phyloP scores from a whole-genome alignment of 352 stramenopile genomes.

The Phytophthora tubulina region DNA sequence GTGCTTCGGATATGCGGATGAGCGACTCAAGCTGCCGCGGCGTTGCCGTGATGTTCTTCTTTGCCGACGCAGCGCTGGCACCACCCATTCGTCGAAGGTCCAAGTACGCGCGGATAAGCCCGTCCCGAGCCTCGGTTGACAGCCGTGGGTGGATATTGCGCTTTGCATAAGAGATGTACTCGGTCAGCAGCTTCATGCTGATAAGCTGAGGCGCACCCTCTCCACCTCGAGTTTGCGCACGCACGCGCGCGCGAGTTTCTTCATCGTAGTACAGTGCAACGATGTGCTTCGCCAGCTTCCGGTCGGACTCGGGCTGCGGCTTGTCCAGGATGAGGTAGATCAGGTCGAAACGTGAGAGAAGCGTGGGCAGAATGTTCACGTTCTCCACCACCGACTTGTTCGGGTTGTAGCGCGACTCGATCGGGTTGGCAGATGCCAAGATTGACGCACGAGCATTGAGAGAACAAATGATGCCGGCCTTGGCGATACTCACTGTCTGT shows the following conservation, averaged over 20 bases:
- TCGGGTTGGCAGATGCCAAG: constrained; percentile 98
- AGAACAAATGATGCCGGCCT: constrained; percentile 98
- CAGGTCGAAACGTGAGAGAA: constrained; percentile 99
- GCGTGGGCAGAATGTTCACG: constrained; percentile 97
- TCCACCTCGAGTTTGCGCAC: constrained; percentile 41
- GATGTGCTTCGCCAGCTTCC: constrained; percentile 97
- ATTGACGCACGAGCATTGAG: constrained; percentile 99
- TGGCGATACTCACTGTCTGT: constrained; percentile 98
- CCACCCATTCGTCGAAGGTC: constrained; percentile 86
- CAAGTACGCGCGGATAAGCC: constrained; percentile 95
- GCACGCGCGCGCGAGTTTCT: constrained; percentile 57
- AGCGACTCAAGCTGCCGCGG: constrained; percentile 98
- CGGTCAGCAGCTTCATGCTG: constrained; percentile 86
- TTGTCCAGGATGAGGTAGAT: constrained; percentile 99
- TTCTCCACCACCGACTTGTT: constrained; percentile 98
- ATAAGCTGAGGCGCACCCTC: constrained; percentile 65
- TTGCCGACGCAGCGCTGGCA: constrained; percentile 60
- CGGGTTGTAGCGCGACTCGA: constrained; percentile 99
- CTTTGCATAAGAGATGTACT: constrained; percentile 98
- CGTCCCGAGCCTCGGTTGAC: constrained; percentile 88
- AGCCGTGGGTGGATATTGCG: constrained; percentile 93
- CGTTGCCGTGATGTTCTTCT: constrained; percentile 98
- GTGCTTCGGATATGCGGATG: constrained; percentile 97
- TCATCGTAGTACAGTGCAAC: constrained; percentile 97
- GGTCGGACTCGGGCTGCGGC: constrained; percentile 94